Evolutionary conservation across 2,329 filamentous ascomycete species (phyloP).

Genomic region (Colletotrichum orchidophilum): DNA sequence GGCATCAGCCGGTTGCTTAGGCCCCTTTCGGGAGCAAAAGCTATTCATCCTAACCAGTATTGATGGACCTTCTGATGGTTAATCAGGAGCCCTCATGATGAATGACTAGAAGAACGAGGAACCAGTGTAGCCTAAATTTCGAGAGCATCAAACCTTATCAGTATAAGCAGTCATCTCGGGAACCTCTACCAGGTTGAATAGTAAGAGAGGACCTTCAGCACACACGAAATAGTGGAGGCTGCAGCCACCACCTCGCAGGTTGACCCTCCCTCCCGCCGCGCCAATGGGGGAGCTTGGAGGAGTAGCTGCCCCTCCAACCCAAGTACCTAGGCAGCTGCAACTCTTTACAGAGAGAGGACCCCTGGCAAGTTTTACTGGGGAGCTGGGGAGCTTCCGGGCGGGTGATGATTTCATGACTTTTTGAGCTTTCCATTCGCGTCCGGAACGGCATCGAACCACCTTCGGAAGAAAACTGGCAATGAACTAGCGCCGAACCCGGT

Average conservation of each 20-base stretch:
- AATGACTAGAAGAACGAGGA: too few relatives aligned
- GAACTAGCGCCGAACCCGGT: constrained; percentile 18
- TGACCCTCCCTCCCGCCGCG: neutral
- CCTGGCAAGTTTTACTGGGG: constrained; percentile 17
- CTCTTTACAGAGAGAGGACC: constrained; percentile 9
- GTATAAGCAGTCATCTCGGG: neutral
- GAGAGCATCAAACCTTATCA: too few relatives aligned
- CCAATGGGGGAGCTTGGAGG: constrained; percentile 23
- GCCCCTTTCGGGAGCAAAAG: too few relatives aligned
- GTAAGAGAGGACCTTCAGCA: neutral
- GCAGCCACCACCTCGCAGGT: neutral
- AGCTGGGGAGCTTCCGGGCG: constrained; percentile 24
- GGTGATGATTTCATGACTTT: constrained; percentile 34
- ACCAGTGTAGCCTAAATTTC: too few relatives aligned
- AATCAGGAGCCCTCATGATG: too few relatives aligned
- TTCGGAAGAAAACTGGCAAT: constrained; percentile 11
- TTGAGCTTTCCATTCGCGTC: constrained; percentile 16
- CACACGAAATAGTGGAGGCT: neutral
- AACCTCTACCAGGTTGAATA: neutral
- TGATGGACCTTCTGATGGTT: too few relatives aligned
- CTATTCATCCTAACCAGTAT: too few relatives aligned
- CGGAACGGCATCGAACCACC: constrained; percentile 29
- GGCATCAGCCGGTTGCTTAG: too few relatives aligned
- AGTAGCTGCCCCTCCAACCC: neutral
- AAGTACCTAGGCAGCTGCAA: constrained; percentile 6